Evolutionary conservation across 768 basidiomycete species (phyloP).

Genomic region (Leccinum imitatum): DNA sequence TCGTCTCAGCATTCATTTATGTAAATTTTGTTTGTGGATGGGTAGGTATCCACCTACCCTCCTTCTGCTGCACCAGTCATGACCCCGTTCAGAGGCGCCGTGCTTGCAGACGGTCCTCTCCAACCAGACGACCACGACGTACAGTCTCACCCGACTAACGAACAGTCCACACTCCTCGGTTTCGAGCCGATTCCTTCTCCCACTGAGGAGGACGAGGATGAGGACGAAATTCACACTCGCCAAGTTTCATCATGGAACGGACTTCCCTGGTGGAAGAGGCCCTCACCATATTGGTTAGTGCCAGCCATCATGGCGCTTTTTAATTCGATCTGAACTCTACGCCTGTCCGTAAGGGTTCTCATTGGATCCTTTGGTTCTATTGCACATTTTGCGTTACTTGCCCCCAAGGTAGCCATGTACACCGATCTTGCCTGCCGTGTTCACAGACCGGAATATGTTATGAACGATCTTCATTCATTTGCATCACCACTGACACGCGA

Average conservation of each 20-base stretch:
- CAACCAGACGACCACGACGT: constrained; percentile 47
- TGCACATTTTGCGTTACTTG: constrained; percentile 56
- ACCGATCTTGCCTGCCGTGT: constrained; percentile 71
- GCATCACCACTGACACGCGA: neutral
- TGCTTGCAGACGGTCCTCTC: constrained; percentile 31
- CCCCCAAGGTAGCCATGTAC: constrained; percentile 72
- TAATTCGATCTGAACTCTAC: neutral
- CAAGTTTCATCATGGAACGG: constrained; percentile 25
- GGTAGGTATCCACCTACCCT: neutral
- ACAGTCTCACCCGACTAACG: constrained; percentile 39
- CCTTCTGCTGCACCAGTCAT: constrained; percentile 14
- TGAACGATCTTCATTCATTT: neutral
- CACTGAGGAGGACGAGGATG: constrained; percentile 15
- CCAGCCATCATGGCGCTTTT: neutral
- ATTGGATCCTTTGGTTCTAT: constrained; percentile 52
- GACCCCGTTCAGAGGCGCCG: constrained; percentile 10
- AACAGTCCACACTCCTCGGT: constrained; percentile 36
- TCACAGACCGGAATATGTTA: constrained; percentile 56
- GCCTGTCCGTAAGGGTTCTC: constrained; percentile 50
- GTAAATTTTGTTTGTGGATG: neutral
- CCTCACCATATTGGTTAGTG: constrained; percentile 71
- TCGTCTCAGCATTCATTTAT: too few relatives aligned
- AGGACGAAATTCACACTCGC: constrained; percentile 31
- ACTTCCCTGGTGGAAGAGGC: constrained; percentile 73
- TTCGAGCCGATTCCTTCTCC: constrained; percentile 9